Percentiles rank a stretch among this genome's conserved stretches.
These are phyloP conservation scores for Tagetes erecta DNA, from an alignment of 129 eudicot genomes.

Conservation along the genomic window DNA sequence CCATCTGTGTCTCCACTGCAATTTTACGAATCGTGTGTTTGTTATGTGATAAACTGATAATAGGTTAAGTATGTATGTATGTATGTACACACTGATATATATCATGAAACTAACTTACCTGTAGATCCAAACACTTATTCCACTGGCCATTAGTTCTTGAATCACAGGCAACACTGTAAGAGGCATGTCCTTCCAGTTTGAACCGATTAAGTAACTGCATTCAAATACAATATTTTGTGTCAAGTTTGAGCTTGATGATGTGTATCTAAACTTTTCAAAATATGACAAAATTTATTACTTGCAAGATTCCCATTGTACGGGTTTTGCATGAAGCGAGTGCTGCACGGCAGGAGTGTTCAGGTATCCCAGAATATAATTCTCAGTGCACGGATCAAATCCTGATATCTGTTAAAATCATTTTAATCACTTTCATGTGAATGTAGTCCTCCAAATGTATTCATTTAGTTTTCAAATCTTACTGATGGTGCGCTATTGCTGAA, in stretches of 20 bases:
- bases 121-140: slow-evolving; percentile 1
- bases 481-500: background rate
- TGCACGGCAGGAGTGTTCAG: background rate
- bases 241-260: background rate
- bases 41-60: background rate
- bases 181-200: background rate
- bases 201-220: background rate
- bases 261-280: background rate
- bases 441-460: background rate
- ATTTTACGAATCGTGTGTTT: background rate
- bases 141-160: background rate
- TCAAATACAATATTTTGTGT: background rate
- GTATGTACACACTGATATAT: background rate
- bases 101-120: background rate
- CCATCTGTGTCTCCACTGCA: slow-evolving; percentile 4
- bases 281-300: background rate
- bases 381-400: background rate
- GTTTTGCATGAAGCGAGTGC: slow-evolving; percentile 12
- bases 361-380: background rate
- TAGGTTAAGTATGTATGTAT: background rate
- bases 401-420: background rate
- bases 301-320: background rate
- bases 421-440: background rate
- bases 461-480: background rate
- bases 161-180: background rate